Evolutionary conservation across 2,329 filamentous ascomycete genomes (phyloP).

Genomic region (Fusarium concolor): DNA sequence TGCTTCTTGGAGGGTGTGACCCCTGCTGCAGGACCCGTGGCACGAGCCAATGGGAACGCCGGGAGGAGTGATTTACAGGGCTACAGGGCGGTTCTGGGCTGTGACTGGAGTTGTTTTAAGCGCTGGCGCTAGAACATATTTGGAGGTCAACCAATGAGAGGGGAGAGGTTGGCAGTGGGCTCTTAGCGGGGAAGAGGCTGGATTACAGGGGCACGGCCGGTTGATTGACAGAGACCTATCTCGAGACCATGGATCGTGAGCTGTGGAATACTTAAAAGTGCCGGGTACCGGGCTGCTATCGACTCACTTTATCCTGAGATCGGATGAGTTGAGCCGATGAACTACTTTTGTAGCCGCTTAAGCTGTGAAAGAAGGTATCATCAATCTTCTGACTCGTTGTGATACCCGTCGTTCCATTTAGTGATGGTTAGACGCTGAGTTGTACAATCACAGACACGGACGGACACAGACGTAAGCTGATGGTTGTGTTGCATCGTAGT

Average conservation of each 20-base stretch:
- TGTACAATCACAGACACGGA: conserved; percentile 4
- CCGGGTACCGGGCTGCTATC: conserved; percentile 2
- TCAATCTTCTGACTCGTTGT: conserved; percentile 24
- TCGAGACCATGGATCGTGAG: not conserved
- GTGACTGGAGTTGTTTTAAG: conserved; percentile 45
- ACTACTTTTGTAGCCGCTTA: conserved; percentile 15
- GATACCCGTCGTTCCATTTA: conserved; percentile 2
- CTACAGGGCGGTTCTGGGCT: conserved; percentile 4
- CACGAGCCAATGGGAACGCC: conserved; percentile 35
- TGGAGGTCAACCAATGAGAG: conserved; percentile 34
- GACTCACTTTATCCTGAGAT: conserved; percentile 32
- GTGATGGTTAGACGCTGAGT: conserved; percentile 6
- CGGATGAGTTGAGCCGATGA: conserved; percentile 34
- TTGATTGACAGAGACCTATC: conserved; percentile 1
- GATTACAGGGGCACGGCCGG: conserved; percentile 1
- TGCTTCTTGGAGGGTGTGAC: conserved; percentile 39
- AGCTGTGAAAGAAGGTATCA: not conserved
- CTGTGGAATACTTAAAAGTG: not conserved
- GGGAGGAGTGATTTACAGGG: conserved; percentile 17
- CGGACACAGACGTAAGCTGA: conserved; percentile 22
- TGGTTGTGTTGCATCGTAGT: not conserved
- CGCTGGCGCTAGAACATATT: conserved; percentile 42
- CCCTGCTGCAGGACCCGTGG: conserved; percentile 36
- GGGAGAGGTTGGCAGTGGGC: not conserved
- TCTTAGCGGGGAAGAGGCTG: conserved; percentile 8